Base-by-base conservation (phyloP, 2,329 filamentous ascomycete species). In the Dactylellina sp. region DNA sequence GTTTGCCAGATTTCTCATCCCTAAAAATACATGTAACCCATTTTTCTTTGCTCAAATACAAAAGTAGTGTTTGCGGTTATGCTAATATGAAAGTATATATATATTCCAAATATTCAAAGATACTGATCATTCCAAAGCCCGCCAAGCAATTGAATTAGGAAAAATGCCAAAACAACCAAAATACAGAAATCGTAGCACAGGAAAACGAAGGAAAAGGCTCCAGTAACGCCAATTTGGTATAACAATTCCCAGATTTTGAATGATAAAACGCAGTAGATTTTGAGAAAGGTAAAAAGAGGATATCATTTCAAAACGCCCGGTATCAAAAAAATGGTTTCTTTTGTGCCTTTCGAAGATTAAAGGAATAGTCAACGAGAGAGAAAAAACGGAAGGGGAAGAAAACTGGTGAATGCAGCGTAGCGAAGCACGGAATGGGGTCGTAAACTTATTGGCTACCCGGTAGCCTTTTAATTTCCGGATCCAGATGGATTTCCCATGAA, bases 401-500 rank as follows among this genome's bases (percentile, higher is more conserved):
- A 40, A 39, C 6, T 6, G 18, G 4, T 20, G 28, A 5, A 32
- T 9, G 28, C 28, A n/a, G 28, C 28, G 9, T 5, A 32, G 4
- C 5, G 28, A 32, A 4, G 28, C 50, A 22, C 9, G 20, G 7
- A 39, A 37, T 39, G 16, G 1, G 18, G 44, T 1, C 2, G 5
- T n/a, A n/a, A 16, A n/a, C 12, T 14, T 3, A 2, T 22, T 35
- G 22, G 39, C 24, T 39, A 49, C 20, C 47, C 18, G 16, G 39
- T 24, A 42, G 24, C 24, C 16, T 22, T 14, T 61, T 47, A 74
- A 32, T 74, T 74, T 22, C 46, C 55, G 28, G 70, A 18, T 18
- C 70, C 61, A 2, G 70, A 62, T 28, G 70, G 70, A 35, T 74
- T 74, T 7, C 61, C 70, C 70, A 74, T 74, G 20, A 74, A 74